These are phyloP conservation scores for Amphicarpaea edgeworthii DNA, from an alignment of 306 rosid genomes.

Conservation along the genomic window DNA sequence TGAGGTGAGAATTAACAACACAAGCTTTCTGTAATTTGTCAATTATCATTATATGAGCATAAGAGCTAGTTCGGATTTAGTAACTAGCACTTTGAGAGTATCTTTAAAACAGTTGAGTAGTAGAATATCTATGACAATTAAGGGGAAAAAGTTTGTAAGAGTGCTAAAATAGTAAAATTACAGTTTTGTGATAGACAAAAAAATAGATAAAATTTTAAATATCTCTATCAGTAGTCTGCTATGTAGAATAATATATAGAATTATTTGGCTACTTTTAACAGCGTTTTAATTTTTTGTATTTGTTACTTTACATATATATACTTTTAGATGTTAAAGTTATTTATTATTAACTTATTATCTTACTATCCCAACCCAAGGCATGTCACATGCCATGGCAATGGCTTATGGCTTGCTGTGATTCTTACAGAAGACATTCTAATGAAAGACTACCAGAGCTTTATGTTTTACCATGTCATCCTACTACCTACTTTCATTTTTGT, in stretches of 20 bases:
- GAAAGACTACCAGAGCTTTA: background rate
- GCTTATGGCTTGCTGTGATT: background rate
- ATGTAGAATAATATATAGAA: background rate
- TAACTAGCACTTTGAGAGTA: background rate
- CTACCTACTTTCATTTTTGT: background rate
- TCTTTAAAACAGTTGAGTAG: background rate
- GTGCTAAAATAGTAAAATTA: slow-evolving; percentile 5
- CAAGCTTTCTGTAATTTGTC: slow-evolving; percentile 7
- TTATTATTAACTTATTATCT: too few relatives aligned
- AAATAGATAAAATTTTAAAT: background rate
- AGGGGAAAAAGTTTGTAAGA: background rate
- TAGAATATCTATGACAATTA: background rate
- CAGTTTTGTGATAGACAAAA: background rate
- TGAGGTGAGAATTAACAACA: slow-evolving; percentile 63
- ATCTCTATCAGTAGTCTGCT: background rate
- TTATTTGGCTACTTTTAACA: background rate
- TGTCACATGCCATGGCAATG: background rate
- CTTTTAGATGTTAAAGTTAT: background rate
- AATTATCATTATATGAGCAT: slow-evolving; percentile 8
- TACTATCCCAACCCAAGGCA: too few relatives aligned
- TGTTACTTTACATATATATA: background rate
- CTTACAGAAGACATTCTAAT: background rate
- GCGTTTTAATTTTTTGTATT: background rate
- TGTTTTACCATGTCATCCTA: background rate
- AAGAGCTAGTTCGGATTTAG: slow-evolving; percentile 20